Conservation (phyloP, 2,329 filamentous ascomycete genomes). For the Pseudogymnoascus pannorum region DNA sequence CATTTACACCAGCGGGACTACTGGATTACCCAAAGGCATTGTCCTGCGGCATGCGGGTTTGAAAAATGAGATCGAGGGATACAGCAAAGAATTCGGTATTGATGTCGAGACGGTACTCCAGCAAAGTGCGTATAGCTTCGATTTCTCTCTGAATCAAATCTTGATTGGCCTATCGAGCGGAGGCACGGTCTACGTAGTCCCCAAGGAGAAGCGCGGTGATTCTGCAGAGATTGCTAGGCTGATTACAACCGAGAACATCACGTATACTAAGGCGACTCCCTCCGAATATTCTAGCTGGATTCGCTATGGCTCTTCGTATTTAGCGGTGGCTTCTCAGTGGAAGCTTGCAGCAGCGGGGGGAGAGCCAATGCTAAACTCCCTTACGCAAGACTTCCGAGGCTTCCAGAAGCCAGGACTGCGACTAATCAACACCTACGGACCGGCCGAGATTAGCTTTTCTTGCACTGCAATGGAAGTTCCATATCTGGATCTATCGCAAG, state of each 20-base stretch:
- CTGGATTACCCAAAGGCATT: conserved; percentile 36
- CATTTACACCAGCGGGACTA: conserved; percentile 21
- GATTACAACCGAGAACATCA: conserved; percentile 16
- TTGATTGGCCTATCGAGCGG: conserved; percentile 16
- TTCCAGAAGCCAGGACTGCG: conserved; percentile 15
- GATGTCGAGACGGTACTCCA: conserved; percentile 17
- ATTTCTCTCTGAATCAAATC: conserved; percentile 18
- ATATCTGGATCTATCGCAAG: conserved; percentile 18
- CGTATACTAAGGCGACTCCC: conserved; percentile 19
- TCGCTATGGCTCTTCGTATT: not conserved
- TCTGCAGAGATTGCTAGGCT: conserved; percentile 17
- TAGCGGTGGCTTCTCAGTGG: conserved; percentile 12
- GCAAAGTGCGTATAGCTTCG: conserved; percentile 19
- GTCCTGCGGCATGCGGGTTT: conserved; percentile 24
- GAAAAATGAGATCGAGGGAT: conserved; percentile 21
- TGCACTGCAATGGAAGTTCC: conserved; percentile 16
- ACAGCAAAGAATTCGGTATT: conserved; percentile 11
- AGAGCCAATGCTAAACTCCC: conserved; percentile 22
- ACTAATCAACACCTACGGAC: conserved; percentile 19
- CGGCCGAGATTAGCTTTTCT: conserved; percentile 20
- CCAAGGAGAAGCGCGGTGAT: conserved; percentile 13
- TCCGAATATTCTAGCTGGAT: conserved; percentile 20
- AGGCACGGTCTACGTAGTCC: conserved; percentile 17
- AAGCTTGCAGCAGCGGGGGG: conserved; percentile 24
- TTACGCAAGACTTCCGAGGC: conserved; percentile 17